Percentiles rank a stretch among this genome's conserved stretches.
Conservation (phyloP, 495 filamentous ascomycete genomes). For the Penicillium canariense region DNA sequence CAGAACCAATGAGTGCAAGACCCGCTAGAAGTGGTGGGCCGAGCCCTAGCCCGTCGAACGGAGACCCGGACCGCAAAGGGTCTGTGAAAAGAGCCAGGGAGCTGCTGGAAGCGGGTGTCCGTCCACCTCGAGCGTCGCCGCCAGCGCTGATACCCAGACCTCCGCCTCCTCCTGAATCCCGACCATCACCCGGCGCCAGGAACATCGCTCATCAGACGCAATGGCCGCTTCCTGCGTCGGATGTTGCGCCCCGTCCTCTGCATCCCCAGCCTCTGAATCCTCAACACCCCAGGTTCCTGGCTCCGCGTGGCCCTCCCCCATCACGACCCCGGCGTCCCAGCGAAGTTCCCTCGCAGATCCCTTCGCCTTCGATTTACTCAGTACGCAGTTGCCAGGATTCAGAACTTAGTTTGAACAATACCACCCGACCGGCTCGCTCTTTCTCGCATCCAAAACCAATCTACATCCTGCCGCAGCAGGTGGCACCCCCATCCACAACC, state of each 20-base stretch:
- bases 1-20: slow-evolving; percentile 19
- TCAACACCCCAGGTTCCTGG: slow-evolving; percentile 41
- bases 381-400: slow-evolving; percentile 54
- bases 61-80: slow-evolving; percentile 28
- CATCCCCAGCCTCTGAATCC: slow-evolving; percentile 26
- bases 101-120: slow-evolving; percentile 50
- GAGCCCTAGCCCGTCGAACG: slow-evolving; percentile 10
- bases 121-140: slow-evolving; percentile 31
- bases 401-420: slow-evolving; percentile 43
- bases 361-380: slow-evolving; percentile 42
- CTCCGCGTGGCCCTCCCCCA: slow-evolving; percentile 57
- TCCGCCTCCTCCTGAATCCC: background rate
- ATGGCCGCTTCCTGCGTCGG: slow-evolving; percentile 45
- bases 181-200: slow-evolving; percentile 23
- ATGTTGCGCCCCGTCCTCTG: slow-evolving; percentile 28
- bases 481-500: slow-evolving; percentile 22
- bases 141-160: slow-evolving; percentile 18
- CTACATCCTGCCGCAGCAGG: slow-evolving; percentile 14
- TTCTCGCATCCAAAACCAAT: slow-evolving; percentile 49
- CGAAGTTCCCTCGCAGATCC: slow-evolving; percentile 23
- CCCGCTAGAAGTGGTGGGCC: background rate
- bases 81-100: slow-evolving; percentile 52
- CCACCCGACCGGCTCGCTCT: slow-evolving; percentile 48
- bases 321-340: slow-evolving; percentile 64
- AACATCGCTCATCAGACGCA: slow-evolving; percentile 27